Conservation (phyloP, 2,329 filamentous ascomycete genomes). For the Phaeosphaeria sp. region DNA sequence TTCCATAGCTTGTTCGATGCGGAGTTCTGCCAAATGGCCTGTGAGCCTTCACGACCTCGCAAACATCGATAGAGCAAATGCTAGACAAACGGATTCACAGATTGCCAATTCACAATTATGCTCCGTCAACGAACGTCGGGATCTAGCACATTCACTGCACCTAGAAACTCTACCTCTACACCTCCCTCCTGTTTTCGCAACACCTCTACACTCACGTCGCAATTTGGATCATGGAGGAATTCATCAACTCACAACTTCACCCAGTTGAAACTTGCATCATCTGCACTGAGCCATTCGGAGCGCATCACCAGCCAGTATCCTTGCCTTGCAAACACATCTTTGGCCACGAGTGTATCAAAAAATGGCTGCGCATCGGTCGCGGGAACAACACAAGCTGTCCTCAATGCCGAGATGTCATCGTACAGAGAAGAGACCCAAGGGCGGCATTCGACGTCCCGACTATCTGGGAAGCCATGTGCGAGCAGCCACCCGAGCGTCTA, state of each 20-base stretch:
- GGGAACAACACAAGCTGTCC: constrained; percentile 37
- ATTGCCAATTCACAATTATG: background rate
- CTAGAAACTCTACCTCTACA: background rate
- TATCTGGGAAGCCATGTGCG: constrained; percentile 36
- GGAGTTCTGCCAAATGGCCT: background rate
- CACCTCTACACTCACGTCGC: background rate
- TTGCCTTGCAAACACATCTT: constrained; percentile 43
- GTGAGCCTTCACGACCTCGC: no score
- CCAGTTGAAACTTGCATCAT: constrained; percentile 36
- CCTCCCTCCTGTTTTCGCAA: background rate
- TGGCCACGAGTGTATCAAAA: constrained; percentile 36
- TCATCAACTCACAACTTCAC: constrained; percentile 32
- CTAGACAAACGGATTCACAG: background rate
- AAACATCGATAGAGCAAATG: background rate
- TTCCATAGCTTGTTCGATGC: background rate
- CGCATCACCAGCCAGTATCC: constrained; percentile 33
- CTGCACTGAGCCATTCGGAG: constrained; percentile 36
- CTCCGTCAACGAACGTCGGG: background rate
- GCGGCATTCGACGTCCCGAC: constrained; percentile 25
- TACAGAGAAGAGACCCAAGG: constrained; percentile 14
- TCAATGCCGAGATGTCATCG: constrained; percentile 31
- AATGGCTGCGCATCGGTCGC: constrained; percentile 32
- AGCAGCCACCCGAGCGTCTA: constrained; percentile 25
- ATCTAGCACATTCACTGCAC: background rate
- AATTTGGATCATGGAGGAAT: constrained; percentile 29